Evolutionary conservation across 2,329 filamentous ascomycete species (phyloP).

Genomic region (Aspergillus nomiae): DNA sequence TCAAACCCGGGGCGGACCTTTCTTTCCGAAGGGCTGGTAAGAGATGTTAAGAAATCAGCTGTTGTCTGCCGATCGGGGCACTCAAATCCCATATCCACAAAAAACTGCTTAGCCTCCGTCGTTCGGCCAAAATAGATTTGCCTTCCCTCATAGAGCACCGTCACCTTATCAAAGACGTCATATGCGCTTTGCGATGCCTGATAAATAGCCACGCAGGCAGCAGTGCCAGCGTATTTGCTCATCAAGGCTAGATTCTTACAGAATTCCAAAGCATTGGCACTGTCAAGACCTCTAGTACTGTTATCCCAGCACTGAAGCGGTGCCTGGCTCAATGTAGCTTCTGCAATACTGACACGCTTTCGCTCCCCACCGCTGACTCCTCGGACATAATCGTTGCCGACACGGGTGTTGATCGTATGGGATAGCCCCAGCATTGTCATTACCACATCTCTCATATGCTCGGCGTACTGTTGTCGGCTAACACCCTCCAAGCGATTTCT

Average conservation of each 20-base stretch:
- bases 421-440: constrained; percentile 49
- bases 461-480: constrained; percentile 46
- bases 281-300: constrained; percentile 55
- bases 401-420: constrained; percentile 55
- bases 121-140: constrained; percentile 72
- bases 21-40: constrained; percentile 64
- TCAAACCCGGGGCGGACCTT: constrained; percentile 59
- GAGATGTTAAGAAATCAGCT: constrained; percentile 67
- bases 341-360: constrained; percentile 64
- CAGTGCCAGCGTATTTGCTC: constrained; percentile 52
- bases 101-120: constrained; percentile 60
- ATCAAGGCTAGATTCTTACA: constrained; percentile 54
- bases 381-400: constrained; percentile 59
- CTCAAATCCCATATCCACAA: constrained; percentile 65
- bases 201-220: constrained; percentile 61
- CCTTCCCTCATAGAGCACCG: constrained; percentile 69
- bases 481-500: constrained; percentile 41
- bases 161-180: constrained; percentile 67
- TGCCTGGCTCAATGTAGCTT: constrained; percentile 51
- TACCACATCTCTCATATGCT: constrained; percentile 48
- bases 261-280: constrained; percentile 60
- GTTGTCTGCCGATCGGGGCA: constrained; percentile 67
- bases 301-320: constrained; percentile 53
- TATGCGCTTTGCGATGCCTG: constrained; percentile 51
- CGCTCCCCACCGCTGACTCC: constrained; percentile 64